These are phyloP conservation scores for Apophysomyces trapeziformis DNA, from an alignment of 371 early-diverging fungal species.

Conservation along the genomic window DNA sequence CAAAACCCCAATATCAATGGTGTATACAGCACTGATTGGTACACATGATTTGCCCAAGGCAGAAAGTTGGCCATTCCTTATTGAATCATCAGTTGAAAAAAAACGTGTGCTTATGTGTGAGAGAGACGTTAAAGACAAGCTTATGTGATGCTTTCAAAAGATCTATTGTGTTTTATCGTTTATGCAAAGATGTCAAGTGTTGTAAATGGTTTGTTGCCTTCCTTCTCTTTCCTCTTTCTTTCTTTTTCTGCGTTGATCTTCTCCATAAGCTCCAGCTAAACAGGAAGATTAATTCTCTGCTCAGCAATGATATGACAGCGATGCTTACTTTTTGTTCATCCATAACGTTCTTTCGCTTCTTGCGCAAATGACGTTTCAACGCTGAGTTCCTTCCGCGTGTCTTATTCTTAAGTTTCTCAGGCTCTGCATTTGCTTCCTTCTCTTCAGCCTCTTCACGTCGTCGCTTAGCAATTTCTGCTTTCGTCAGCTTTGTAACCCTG, in stretches of 20 bases:
- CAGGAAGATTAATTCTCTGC: background rate
- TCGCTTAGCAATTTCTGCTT: conserved; percentile 44
- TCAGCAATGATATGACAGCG: background rate
- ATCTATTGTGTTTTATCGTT: background rate
- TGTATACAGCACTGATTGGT: no score
- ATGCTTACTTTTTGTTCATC: conserved; percentile 65
- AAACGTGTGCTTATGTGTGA: no score
- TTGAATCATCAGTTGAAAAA: no score
- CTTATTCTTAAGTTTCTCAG: conserved; percentile 59
- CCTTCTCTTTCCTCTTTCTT: conserved; percentile 27
- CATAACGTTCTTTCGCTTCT: conserved; percentile 75
- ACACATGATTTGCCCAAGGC: no score
- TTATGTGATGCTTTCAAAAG: background rate
- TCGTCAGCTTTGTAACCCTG: conserved; percentile 60
- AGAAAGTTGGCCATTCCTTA: no score
- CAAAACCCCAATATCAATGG: no score
- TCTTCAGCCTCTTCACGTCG: conserved; percentile 50
- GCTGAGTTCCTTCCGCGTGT: conserved; percentile 83
- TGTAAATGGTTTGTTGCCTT: conserved; percentile 42
- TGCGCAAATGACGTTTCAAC: conserved; percentile 72
- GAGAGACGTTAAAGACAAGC: no score
- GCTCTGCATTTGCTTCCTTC: conserved; percentile 34
- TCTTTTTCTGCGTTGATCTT: conserved; percentile 31
- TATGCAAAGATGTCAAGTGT: conserved; percentile 42
- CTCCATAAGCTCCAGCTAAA: conserved; percentile 30